phyloP scores from a whole-genome alignment of 2,329 filamentous ascomycete genomes.

The Allantophomopsis lycopodina region DNA sequence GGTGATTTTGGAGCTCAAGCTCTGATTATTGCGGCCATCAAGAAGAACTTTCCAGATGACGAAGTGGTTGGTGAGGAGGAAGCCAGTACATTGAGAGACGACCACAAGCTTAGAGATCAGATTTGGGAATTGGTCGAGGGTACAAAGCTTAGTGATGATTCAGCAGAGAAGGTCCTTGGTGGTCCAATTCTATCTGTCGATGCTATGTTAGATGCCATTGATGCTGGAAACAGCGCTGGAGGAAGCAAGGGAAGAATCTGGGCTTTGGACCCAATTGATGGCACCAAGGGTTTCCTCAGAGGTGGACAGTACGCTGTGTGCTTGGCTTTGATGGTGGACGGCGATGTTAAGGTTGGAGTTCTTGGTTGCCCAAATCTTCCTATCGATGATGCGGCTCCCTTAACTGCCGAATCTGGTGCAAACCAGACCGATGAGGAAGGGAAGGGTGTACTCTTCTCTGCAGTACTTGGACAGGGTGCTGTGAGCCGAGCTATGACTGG shows the following conservation, averaged over 20 bases:
- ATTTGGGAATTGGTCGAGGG: conserved; percentile 76
- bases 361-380: conserved; percentile 93
- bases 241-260: conserved; percentile 71
- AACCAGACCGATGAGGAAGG: conserved; percentile 62
- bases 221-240: conserved; percentile 55
- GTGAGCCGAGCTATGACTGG: conserved; percentile 59
- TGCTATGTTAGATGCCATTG: conserved; percentile 52
- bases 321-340: conserved; percentile 81
- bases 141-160: conserved; percentile 52
- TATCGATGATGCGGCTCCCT: conserved; percentile 60
- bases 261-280: conserved; percentile 95
- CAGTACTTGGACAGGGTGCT: conserved; percentile 66
- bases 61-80: conserved; percentile 95
- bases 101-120: conserved; percentile 53
- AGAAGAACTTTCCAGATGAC: conserved; percentile 79
- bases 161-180: conserved; percentile 54
- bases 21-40: conserved; percentile 82
- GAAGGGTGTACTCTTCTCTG: conserved; percentile 80
- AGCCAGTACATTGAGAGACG: conserved; percentile 61
- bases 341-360: conserved; percentile 86
- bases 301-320: conserved; percentile 97
- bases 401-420: conserved; percentile 59
- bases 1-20: conserved; percentile 97
- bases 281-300: conserved; percentile 91
- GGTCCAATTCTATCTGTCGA: conserved; percentile 54